Base-by-base conservation (phyloP, 306 rosid species). In the Trichosanthes cucumerina region DNA sequence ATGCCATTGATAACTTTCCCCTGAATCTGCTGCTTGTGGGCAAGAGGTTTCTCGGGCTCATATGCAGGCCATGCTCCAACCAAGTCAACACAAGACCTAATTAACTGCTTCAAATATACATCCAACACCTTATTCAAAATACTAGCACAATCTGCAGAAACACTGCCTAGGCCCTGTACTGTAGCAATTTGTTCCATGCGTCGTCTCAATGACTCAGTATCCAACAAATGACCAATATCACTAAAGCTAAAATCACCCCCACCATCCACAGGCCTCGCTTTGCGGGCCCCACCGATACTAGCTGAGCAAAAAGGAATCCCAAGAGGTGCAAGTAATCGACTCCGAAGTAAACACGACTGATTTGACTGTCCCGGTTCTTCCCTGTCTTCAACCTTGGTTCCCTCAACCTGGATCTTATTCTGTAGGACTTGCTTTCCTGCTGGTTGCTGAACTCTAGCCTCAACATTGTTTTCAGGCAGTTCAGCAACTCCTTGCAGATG, bases 111-210 rank as follows among this genome's bases (percentile, higher is more conserved):
- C 87, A 96, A 82, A 90, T 96, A 91, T 70, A 84, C 83, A 85
- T 96, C 99, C 88, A 92, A 84, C 84, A 81, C 77, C 66, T 65
- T 87, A 81, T 92, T 96, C 85, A 96, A 83, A 87, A 80, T 75
- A 78, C 81, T 88, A 75, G 97, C 91, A 87, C 96, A 92, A 83
- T 92, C 98, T 78, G 79, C 53, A 81, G 98, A 88, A 84, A 92
- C 90, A 60, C 88, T 90, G 78, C 90, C 99, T 76, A 96, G 91
- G 78, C 97, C 98, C 78, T 96, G 97, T 58, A 86, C 93, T 77
- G 86, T 82, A 26, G 96, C 87, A 82, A 96, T 92, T 89, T 92
- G 99, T 87, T 92, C 96, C 97, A 96, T 96, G 58, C 88, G 97
- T 80, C 88, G 89, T 86, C 85, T 86, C 81, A 92, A 75, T 3